Base-by-base conservation (phyloP, 2,329 filamentous ascomycete species). In the Trichoderma sp. region DNA sequence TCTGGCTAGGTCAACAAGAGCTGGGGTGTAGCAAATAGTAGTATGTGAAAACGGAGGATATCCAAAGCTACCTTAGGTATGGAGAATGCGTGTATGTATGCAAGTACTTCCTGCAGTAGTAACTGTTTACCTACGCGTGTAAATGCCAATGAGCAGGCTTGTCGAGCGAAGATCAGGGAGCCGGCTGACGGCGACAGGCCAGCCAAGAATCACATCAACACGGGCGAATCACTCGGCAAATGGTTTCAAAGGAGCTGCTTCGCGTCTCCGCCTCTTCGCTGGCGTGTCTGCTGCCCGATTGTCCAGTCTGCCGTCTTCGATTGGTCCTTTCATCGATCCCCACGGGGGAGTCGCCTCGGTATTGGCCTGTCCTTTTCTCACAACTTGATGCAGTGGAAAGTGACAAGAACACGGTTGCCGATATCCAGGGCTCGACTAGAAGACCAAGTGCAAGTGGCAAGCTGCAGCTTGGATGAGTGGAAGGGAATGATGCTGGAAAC, bases 241-340 rank as follows among this genome's bases (percentile, higher is more conserved):
- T 44, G 28, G 34, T 47, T 39, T 17, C n/a, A 54, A 39, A 15
- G 51, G 21, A 58, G 55, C 41, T 65, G 63, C 14, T 60, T 50
- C 28, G 43, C 43, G 45, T 54, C 56, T 34, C 56, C 56, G 47
- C 39, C 50, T 55, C 30, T 48, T 64, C 30, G 56, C 57, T 64
- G 63, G 44, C 57, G 56, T 67, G 44, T 50, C 30, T 59, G 60
- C 17, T 61, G 57, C 44, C 57, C 44, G 48, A 52, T 17, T 52
- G 19, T 12, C 44, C 48, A 47, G 52, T 21, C 51, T 30, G 41
- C 6, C 34, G n/a, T 30, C 39, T 55, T 56, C 39, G 63, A 57
- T 65, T 61, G 48, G 58, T 45, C 63, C 41, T 43, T 45, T 45
- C 59, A 45, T 63, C 19, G 41, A 39, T 17, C 17, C 19, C 24